Conservation (phyloP, 2,329 filamentous ascomycete genomes). For the Alternaria ventricosa region DNA sequence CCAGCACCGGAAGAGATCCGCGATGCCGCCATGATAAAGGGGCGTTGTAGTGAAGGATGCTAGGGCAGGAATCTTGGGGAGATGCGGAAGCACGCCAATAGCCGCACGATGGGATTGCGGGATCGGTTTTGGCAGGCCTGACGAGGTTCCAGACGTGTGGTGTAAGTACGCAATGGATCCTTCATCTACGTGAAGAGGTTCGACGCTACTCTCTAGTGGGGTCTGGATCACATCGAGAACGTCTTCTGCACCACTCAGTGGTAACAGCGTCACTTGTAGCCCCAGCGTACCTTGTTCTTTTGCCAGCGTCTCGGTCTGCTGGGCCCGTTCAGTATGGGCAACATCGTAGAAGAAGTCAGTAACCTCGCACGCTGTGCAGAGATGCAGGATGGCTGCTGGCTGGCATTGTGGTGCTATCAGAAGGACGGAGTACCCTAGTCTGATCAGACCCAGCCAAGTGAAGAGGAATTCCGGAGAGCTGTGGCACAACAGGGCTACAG, state of each 20-base stretch:
- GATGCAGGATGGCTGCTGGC: conserved; percentile 57
- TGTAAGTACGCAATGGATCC: conserved; percentile 63
- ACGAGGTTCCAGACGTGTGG: conserved; percentile 71
- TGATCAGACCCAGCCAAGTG: conserved; percentile 66
- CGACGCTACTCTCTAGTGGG: conserved; percentile 6
- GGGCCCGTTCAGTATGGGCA: conserved; percentile 43
- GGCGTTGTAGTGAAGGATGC: conserved; percentile 71
- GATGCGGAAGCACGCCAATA: conserved; percentile 61
- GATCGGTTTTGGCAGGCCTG: conserved; percentile 68
- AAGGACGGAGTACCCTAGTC: conserved; percentile 61
- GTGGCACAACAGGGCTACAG: conserved; percentile 62
- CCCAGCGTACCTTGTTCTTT: conserved; percentile 9
- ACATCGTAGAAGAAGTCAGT: conserved; percentile 56
- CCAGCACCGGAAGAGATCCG: conserved; percentile 69
- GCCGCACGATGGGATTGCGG: conserved; percentile 63
- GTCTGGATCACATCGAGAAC: conserved; percentile 29
- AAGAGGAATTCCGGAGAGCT: conserved; percentile 66
- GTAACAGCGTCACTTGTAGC: conserved; percentile 21
- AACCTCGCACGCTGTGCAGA: conserved; percentile 58
- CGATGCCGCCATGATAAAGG: conserved; percentile 69
- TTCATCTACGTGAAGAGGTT: conserved; percentile 23
- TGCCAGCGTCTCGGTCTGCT: conserved; percentile 28
- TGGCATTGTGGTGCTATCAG: conserved; percentile 62
- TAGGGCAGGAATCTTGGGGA: conserved; percentile 43
- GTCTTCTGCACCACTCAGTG: conserved; percentile 26